Evolutionary conservation across 2,329 filamentous ascomycete genomes (phyloP).

Genomic region (Ilyonectria destructans): DNA sequence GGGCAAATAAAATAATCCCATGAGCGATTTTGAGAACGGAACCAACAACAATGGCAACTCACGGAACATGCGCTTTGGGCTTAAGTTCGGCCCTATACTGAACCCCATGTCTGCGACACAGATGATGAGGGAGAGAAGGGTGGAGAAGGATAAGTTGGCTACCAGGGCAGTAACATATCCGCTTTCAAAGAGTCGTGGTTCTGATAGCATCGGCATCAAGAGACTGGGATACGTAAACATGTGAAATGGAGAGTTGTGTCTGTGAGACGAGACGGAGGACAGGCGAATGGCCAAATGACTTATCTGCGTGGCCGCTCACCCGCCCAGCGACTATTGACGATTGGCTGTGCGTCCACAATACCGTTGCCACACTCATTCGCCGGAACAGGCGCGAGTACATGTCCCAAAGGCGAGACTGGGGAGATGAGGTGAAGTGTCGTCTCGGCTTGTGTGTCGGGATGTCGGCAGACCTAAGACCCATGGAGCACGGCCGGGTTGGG

Average conservation of each 20-base stretch:
- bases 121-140: neutral
- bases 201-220: neutral
- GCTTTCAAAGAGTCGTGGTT: neutral
- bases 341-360: neutral
- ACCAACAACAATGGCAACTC: slow-evolving; percentile 4
- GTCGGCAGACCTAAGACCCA: slow-evolving; percentile 10
- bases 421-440: slow-evolving; percentile 11
- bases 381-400: slow-evolving; percentile 1
- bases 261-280: no score
- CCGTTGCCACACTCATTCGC: neutral
- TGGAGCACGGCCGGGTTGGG: slow-evolving; percentile 10
- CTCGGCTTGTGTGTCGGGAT: slow-evolving; percentile 27
- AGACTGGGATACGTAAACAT: neutral
- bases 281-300: neutral
- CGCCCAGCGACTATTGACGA: neutral
- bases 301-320: neutral
- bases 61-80: slow-evolving; percentile 7
- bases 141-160: neutral
- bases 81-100: neutral
- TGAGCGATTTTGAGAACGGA: slow-evolving; percentile 7
- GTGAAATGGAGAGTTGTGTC: neutral
- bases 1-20: slow-evolving; percentile 6
- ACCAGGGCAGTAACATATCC: neutral
- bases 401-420: slow-evolving; percentile 3
- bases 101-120: slow-evolving; percentile 5